Evolutionary conservation across 176 grass and related monocot genomes (phyloP).

Genomic region (Microstegium vimineum): DNA sequence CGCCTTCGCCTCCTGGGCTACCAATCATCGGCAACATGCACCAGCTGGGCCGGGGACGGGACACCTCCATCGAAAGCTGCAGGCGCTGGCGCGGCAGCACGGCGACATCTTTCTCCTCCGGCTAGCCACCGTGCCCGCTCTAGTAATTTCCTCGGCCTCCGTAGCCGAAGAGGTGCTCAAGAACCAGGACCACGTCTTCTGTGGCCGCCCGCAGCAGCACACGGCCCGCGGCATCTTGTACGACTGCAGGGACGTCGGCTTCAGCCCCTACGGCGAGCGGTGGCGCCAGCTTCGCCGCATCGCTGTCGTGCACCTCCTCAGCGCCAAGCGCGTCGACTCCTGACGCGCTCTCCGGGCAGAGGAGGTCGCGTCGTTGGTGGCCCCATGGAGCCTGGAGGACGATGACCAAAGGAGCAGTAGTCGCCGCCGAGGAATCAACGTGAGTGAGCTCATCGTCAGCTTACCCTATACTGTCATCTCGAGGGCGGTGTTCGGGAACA

Average conservation of each 20-base stretch:
- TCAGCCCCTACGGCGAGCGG: slow-evolving; percentile 49
- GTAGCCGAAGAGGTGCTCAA: slow-evolving; percentile 35
- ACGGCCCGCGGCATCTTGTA: slow-evolving; percentile 24
- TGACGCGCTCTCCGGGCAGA: slow-evolving; percentile 32
- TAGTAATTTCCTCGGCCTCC: slow-evolving; percentile 48
- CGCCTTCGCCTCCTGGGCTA: slow-evolving; percentile 37
- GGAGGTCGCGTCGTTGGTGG: slow-evolving; percentile 26
- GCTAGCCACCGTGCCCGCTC: slow-evolving; percentile 6
- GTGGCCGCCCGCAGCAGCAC: slow-evolving; percentile 17
- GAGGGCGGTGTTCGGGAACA: slow-evolving; percentile 26
- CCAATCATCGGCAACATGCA: slow-evolving; percentile 58
- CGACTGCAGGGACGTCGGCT: slow-evolving; percentile 26
- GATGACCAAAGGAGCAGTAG: neutral
- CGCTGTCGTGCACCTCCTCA: slow-evolving; percentile 41
- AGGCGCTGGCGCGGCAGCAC: neutral
- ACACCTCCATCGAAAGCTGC: slow-evolving; percentile 33
- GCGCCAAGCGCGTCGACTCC: slow-evolving; percentile 37
- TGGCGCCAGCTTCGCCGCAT: slow-evolving; percentile 43
- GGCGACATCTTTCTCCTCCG: slow-evolving; percentile 28
- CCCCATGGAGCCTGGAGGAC: too few relatives aligned
- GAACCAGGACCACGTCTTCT: slow-evolving; percentile 34
- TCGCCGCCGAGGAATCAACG: slow-evolving; percentile 19
- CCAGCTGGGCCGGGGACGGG: slow-evolving; percentile 33
- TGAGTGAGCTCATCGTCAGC: slow-evolving; percentile 25
- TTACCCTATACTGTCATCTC: slow-evolving; percentile 27